Evolutionary conservation across 345 rosid genomes (phyloP), one percentile per base, ranked within the genome.

Genomic region (Acer saccharum): DNA sequence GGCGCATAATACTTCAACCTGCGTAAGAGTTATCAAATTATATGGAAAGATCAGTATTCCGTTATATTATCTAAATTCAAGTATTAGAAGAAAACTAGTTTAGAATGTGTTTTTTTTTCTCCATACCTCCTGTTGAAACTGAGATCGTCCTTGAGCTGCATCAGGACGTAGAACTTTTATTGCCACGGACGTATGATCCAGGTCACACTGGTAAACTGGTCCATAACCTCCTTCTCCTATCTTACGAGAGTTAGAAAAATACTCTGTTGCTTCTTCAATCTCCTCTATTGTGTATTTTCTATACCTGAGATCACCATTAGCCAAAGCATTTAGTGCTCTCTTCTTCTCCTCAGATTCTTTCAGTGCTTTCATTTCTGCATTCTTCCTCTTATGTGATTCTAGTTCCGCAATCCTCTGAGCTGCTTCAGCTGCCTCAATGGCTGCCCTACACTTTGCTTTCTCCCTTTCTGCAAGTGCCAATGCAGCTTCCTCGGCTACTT

Each of bases 141-240:
- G 98, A 21, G 94, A 82, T 64, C 86, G 86, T 32, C 99, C 99
- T 81, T 93, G 98, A 74, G 89, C 89, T 0, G 97, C 98, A 46
- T 93, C 99, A 41, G 97, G 91, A 29, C 93, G 88, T 35, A 95
- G 85, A 69, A 93, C 98, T 87, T 93, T 95, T 61, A 93, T 76
- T 7, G 99, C 97, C 27, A 91, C 97, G 2, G 88, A 83, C 14
- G 99, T 95, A 43, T 87, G 94, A 81, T 93, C 94, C 69, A 95
- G 77, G 44, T 73, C 63, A 61, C 91, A 80, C 69, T 71, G 84
- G 85, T 85, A 95, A 21, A 93, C 99, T 23, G 99, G 98, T 14
- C 97, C 97, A 67, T 95, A 95, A 35, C 99, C 99, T 62, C 99
- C 98, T 90, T 93, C 99, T 43, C 99, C 99, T 14, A 95, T 84